Percentiles rank a stretch among this genome's conserved stretches.
phyloP scores from a whole-genome alignment of 2,329 filamentous ascomycete genomes.

The Trichoderma afroharzianum region DNA sequence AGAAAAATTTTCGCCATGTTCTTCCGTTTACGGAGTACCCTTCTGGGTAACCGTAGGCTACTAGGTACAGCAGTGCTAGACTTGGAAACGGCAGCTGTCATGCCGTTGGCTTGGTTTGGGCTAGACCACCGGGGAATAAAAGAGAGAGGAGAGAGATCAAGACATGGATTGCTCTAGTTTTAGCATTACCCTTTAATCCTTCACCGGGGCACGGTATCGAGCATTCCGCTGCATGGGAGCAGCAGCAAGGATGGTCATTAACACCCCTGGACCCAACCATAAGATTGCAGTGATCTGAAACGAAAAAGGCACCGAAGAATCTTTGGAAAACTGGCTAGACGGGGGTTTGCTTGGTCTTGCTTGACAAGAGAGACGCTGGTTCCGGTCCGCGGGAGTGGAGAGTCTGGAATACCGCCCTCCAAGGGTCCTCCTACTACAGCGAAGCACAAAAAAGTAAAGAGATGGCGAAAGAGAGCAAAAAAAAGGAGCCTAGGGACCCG shows the following conservation, averaged over 20 bases:
- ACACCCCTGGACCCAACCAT: neutral
- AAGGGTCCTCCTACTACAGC: neutral
- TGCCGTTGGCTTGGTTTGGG: neutral
- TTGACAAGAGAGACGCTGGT: neutral
- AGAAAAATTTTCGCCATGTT: neutral
- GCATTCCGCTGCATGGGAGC: slow-evolving; percentile 4
- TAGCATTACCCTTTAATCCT: neutral
- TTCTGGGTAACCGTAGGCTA: neutral
- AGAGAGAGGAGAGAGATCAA: neutral
- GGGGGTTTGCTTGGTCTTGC: neutral
- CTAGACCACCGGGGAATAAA: neutral
- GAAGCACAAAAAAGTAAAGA: neutral
- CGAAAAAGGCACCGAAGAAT: slow-evolving; percentile 9
- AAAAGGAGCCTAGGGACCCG: neutral
- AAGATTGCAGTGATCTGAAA: slow-evolving; percentile 14
- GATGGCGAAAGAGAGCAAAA: neutral
- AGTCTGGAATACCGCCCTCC: neutral
- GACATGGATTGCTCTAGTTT: neutral
- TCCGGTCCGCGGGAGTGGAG: slow-evolving; percentile 2
- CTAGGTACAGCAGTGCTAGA: neutral
- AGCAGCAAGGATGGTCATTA: neutral
- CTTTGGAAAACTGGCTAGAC: neutral
- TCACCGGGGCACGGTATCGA: slow-evolving; percentile 5
- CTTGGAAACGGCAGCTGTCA: neutral
- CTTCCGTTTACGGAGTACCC: neutral